phyloP scores from a whole-genome alignment of 2,329 filamentous ascomycete species.

The Didymella exigua region DNA sequence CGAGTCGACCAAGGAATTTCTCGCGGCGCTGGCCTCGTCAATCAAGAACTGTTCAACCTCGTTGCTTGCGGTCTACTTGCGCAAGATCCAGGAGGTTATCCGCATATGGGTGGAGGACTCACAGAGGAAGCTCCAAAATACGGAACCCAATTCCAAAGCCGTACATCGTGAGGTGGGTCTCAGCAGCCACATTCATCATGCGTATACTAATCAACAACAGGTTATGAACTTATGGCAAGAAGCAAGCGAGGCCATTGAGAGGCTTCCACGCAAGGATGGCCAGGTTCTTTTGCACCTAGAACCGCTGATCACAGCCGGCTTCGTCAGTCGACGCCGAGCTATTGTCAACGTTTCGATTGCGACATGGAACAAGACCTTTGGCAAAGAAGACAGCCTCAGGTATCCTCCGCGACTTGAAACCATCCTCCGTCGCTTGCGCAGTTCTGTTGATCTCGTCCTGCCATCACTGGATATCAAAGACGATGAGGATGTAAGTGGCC shows the following conservation, averaged over 20 bases:
- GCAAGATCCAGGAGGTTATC: slow-evolving; percentile 67
- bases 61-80: slow-evolving; percentile 62
- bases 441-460: slow-evolving; percentile 58
- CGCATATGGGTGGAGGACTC: slow-evolving; percentile 68
- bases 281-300: slow-evolving; percentile 61
- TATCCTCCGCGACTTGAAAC: slow-evolving; percentile 70
- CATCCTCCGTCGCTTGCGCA: slow-evolving; percentile 66
- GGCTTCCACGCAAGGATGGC: slow-evolving; percentile 63
- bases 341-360: slow-evolving; percentile 59
- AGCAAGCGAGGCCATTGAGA: slow-evolving; percentile 60
- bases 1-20: slow-evolving; percentile 52
- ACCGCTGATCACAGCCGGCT: slow-evolving; percentile 57
- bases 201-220: slow-evolving; percentile 32
- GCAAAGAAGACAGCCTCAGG: slow-evolving; percentile 61
- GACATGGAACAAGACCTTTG: slow-evolving; percentile 75
- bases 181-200: neutral
- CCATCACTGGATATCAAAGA: slow-evolving; percentile 53
- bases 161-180: slow-evolving; percentile 36
- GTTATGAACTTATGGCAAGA: slow-evolving; percentile 49
- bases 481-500: slow-evolving; percentile 46
- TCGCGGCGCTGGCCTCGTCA: slow-evolving; percentile 58
- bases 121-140: slow-evolving; percentile 39
- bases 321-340: slow-evolving; percentile 58
- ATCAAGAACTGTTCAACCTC: slow-evolving; percentile 49
- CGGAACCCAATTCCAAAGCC: slow-evolving; percentile 23